Evolutionary conservation across 1,284 basidiomycete genomes (phyloP), one percentile per base, ranked within the genome.

Genomic region (Neolentinus lepideus): DNA sequence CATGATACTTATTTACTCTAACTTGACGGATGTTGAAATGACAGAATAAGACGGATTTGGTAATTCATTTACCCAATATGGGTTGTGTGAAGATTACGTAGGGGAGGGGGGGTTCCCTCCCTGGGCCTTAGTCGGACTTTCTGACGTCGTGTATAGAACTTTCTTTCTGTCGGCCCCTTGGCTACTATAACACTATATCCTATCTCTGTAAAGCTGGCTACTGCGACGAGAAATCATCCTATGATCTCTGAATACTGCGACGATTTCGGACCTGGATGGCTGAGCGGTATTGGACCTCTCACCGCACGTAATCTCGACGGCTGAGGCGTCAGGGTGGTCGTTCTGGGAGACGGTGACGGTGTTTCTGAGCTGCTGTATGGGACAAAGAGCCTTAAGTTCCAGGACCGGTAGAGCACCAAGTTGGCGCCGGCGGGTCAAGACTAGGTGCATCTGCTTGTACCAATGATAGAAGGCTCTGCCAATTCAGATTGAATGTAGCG

Each of bases 251-350:
- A 78, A 87, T 56, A 81, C 86, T 9, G 93, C 94, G 0, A 98
- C 63, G 97, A 98, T 73, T 98, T 99, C 67, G 97, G 96, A 57
- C 93, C 96, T 0, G 96, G 96, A 60, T 95, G 95, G 27, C 69
- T 92, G 57, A 93, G 90, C 62, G 96, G 96, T 51, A 96, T 98
- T 64, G 95, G 95, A 51, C 87, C 90, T 55, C 79, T 98, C 53
- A 95, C 94, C 33, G 85, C 90, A 6, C 86, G 91, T 62, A 95
- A 94, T 71, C 78, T 95, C 51, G 94, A 97, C 66, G 96, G 96
- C 21, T 88, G 92, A 45, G 96, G 97, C 54, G 86, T 98, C 45
- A 86, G 93, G 53, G 84, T 95, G 54, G 80, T 98, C 60, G 83
- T 95, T 60, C 79, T 87, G 19, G 92, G 94, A 45, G 91, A 94